Evolutionary conservation across 108 stramenopile species (phyloP), one percentile per base, ranked within the genome.

Genomic region (Nitzschia sp.): DNA sequence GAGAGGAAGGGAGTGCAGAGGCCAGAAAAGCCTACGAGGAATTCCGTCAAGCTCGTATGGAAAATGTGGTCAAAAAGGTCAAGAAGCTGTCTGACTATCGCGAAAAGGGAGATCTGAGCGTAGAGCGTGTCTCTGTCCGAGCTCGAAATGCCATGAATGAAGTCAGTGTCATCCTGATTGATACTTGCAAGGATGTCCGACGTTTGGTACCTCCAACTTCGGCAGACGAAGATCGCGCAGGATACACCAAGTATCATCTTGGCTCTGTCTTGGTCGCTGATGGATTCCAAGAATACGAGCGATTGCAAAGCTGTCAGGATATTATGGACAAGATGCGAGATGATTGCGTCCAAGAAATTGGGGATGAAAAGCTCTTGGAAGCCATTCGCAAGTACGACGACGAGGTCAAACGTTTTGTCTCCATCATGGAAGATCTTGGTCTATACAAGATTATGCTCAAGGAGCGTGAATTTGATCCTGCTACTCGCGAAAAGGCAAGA

Each of bases 21-120:
- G 73, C 73, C 24, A 3, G 21, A 20, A 8, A 58, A 17, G 56
- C 73, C 6, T 67, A 54, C 40, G 38, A 51, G 3, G 24, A 57
- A 8, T 74, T 74, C 42, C 55, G 57, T 29, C 43, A 19, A 29
- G 56, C 29, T 2, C n/a, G 34, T 12, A 41, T 50, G 19, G 58
- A 29, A 22, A 37, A 61, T 15, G 40, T 42, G 0, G 55, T 56
- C 48, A 39, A 73, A 22, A 53, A 43, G 14, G 19, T 63, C 63
- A 46, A 67, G 6, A 12, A 44, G 11, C 37, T 58, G 15, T 58
- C 57, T 3, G 57, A 58, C 11, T 58, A 58, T 40, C 10, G 57
- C 26, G 57, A 58, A 58, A 64, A 67, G 65, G 73, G 73, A n/a
- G 73, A 74, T 29, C 39, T 74, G 73, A 61, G 38, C 37, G 55